Evolutionary conservation across 495 filamentous ascomycete genomes (phyloP).

Genomic region (Neurospora intermedia): DNA sequence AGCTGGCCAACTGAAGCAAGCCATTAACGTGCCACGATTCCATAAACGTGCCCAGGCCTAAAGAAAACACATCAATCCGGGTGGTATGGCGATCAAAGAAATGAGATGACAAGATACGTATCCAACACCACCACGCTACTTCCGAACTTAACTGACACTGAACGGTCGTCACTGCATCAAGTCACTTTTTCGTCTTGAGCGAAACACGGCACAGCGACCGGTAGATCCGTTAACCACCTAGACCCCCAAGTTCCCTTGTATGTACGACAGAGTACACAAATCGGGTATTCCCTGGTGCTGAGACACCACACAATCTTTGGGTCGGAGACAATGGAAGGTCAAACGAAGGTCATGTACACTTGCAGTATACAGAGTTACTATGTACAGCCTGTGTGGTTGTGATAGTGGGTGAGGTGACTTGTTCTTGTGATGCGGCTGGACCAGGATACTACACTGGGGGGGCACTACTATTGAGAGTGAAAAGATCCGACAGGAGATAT

Average conservation of each 20-base stretch:
- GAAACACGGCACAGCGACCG: not conserved
- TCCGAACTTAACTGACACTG: not conserved
- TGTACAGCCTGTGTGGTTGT: not conserved
- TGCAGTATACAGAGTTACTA: no score
- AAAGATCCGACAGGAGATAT: not conserved
- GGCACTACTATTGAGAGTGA: not conserved
- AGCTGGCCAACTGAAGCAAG: not conserved
- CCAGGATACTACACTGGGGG: not conserved
- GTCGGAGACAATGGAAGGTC: not conserved
- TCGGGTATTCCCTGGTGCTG: not conserved
- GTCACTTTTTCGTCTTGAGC: not conserved
- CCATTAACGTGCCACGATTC: not conserved
- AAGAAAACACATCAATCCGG: not conserved
- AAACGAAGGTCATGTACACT: not conserved
- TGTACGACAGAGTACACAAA: not conserved
- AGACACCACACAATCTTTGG: not conserved
- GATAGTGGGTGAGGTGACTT: not conserved
- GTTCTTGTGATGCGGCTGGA: not conserved
- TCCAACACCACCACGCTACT: not conserved
- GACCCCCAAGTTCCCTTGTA: not conserved
- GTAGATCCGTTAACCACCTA: not conserved
- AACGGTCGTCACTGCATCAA: not conserved
- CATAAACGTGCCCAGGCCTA: not conserved
- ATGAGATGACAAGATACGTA: not conserved
- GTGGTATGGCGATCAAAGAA: not conserved